Base-by-base conservation (phyloP, 768 basidiomycete species). In the Kwoniella dendrophila region DNA sequence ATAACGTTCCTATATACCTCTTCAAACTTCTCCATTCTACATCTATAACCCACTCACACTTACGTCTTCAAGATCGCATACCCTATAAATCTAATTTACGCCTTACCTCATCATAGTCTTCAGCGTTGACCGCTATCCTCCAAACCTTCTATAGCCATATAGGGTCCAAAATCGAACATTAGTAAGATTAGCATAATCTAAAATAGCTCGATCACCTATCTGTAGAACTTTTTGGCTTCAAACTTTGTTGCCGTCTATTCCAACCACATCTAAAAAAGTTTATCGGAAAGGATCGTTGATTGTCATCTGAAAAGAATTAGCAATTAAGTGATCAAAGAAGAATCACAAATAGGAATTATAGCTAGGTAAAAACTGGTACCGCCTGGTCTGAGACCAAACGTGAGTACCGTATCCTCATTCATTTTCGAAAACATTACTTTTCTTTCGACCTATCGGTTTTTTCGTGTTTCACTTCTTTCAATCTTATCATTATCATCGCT, bases 301-400 rank as follows among this genome's bases (percentile, higher is more conserved):
- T 43, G 11, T 43, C n/a, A n/a, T n/a, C n/a, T n/a, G n/a, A n/a
- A n/a, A 20, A 43, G 20, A 20, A 43, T 43, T 43, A 43, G 20
- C 6, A 43, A 43, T 43, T 5, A 11, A 43, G 41, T 11, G 20
- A 43, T 43, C 18, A 43, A 43, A 20, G 8, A 43, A 43, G n/a
- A n/a, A n/a, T n/a, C n/a, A n/a, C n/a, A n/a, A n/a, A n/a, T n/a
- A n/a, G n/a, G n/a, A n/a, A n/a, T n/a, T n/a, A n/a, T n/a, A n/a
- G n/a, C n/a, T n/a, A n/a, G n/a, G n/a, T 44, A 51, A 33, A 33
- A 6, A 5, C 3, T 51, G 49, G 49, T 51, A 51, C 32, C n/a
- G 26, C 49, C 30, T 51, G 49, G 49, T 51, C 49, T 51, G 49
- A 51, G 49, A 51, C 49, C 49, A 51, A 7, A 51, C 49, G 49